Percentiles rank a stretch among this genome's conserved stretches.
Conservation (phyloP, 1,284 basidiomycete species). For the Trametes polyzona region DNA sequence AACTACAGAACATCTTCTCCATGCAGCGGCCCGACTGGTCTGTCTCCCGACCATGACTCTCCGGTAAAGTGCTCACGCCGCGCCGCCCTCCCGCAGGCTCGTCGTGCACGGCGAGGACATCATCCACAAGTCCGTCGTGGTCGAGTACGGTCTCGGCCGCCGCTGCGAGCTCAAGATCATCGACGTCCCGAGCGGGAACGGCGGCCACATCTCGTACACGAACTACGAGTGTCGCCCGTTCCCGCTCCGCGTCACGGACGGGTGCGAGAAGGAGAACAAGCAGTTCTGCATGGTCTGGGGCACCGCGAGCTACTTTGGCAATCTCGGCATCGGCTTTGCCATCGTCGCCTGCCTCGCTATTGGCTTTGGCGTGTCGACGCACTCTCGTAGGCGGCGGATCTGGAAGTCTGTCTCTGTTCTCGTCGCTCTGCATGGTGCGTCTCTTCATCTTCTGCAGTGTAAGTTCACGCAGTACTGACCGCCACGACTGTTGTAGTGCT, state of each 20-base stretch:
- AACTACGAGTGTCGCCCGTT: conserved; percentile 68
- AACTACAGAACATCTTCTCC: conserved; percentile 63
- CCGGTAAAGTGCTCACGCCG: conserved; percentile 20
- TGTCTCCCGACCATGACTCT: conserved; percentile 24
- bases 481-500: conserved; percentile 45
- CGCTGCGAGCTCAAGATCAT: conserved; percentile 60
- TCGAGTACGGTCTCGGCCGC: conserved; percentile 61
- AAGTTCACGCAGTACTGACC: background rate
- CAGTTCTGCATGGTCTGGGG: conserved; percentile 70
- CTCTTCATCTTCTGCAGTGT: background rate
- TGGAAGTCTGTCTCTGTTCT: conserved; percentile 74
- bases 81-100: conserved; percentile 50
- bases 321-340: conserved; percentile 66
- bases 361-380: conserved; percentile 70
- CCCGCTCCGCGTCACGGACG: conserved; percentile 60
- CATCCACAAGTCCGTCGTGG: conserved; percentile 49
- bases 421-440: conserved; percentile 60
- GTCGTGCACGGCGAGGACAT: conserved; percentile 53
- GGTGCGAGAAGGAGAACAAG: conserved; percentile 64
- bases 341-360: conserved; percentile 59
- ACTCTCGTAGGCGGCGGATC: conserved; percentile 69
- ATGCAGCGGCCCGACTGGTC: conserved; percentile 68
- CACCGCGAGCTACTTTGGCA: conserved; percentile 65
- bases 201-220: conserved; percentile 51
- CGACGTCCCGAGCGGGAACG: conserved; percentile 50